Evolutionary conservation across 2,329 filamentous ascomycete genomes (phyloP).

Genomic region (Sarocladium brachiariae): DNA sequence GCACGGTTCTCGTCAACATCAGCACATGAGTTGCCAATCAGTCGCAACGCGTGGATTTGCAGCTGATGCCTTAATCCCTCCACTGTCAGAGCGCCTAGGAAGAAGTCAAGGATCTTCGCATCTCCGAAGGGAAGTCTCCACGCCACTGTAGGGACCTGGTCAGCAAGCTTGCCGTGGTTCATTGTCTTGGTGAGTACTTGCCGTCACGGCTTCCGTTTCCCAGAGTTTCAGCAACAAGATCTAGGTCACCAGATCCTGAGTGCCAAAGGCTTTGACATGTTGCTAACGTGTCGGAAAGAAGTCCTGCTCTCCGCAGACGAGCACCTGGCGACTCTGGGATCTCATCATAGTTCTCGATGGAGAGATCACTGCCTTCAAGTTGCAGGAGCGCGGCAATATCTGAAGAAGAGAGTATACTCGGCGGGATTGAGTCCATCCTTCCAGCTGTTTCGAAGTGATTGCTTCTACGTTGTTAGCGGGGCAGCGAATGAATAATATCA

Average conservation of each 20-base stretch:
- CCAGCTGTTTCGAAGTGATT: neutral
- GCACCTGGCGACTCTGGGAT: slow-evolving; percentile 17
- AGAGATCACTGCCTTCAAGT: slow-evolving; percentile 23
- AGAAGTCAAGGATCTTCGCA: slow-evolving; percentile 51
- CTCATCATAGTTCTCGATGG: slow-evolving; percentile 21
- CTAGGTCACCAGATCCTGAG: slow-evolving; percentile 33
- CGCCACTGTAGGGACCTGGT: slow-evolving; percentile 31
- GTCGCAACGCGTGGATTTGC: slow-evolving; percentile 47
- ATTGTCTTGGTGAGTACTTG: slow-evolving; percentile 28
- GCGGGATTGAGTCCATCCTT: slow-evolving; percentile 6
- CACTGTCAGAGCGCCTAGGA: slow-evolving; percentile 38
- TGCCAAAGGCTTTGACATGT: slow-evolving; percentile 34
- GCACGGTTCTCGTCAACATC: slow-evolving; percentile 57
- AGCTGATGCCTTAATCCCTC: slow-evolving; percentile 34
- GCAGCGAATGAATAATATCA: too few species aligned
- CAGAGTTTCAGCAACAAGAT: slow-evolving; percentile 41
- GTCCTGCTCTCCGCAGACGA: slow-evolving; percentile 18
- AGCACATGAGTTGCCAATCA: slow-evolving; percentile 57
- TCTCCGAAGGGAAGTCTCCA: slow-evolving; percentile 52
- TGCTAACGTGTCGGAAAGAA: slow-evolving; percentile 31
- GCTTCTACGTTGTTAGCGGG: too few species aligned
- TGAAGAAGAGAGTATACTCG: slow-evolving; percentile 16
- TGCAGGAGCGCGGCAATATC: slow-evolving; percentile 31
- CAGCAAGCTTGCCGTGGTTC: neutral
- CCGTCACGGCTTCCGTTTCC: slow-evolving; percentile 50